Evolutionary conservation across 2,329 filamentous ascomycete genomes (phyloP).

Genomic region (Massarina eburnea): DNA sequence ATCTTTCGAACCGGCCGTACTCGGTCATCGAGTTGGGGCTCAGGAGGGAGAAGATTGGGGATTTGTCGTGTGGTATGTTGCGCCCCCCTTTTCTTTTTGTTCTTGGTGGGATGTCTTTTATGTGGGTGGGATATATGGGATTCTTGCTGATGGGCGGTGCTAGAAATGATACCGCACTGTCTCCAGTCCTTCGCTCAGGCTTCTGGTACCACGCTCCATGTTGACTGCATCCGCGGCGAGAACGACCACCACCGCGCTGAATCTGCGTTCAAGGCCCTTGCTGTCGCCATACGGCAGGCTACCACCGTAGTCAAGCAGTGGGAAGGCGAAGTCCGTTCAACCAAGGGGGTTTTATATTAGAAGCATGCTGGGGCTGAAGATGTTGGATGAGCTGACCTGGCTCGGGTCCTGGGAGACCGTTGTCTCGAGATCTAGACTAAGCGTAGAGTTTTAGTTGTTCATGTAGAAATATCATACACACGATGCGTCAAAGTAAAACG

Average conservation of each 20-base stretch:
- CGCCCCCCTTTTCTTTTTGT: neutral
- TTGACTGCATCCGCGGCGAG: constrained; percentile 84
- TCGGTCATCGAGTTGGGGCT: constrained; percentile 81
- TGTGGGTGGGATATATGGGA: neutral
- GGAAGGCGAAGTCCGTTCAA: constrained; percentile 92
- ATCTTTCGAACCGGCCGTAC: constrained; percentile 90
- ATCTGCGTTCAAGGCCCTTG: constrained; percentile 95
- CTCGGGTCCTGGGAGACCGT: too few relatives aligned
- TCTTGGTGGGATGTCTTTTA: neutral
- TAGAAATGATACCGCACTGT: constrained; percentile 96
- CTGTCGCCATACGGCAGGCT: constrained; percentile 79
- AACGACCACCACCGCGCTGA: constrained; percentile 97
- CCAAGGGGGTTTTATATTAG: constrained; percentile 80
- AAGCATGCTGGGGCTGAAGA: too few relatives aligned
- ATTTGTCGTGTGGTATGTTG: constrained; percentile 62
- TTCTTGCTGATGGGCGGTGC: constrained; percentile 41
- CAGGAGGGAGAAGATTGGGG: constrained; percentile 88
- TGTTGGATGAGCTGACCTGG: too few relatives aligned
- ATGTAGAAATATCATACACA: too few relatives aligned
- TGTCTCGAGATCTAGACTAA: too few relatives aligned
- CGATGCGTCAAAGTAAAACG: too few relatives aligned
- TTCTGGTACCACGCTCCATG: constrained; percentile 88
- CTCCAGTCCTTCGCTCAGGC: constrained; percentile 91
- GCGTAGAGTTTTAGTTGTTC: too few relatives aligned
- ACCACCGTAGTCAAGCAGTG: constrained; percentile 73